Percentiles rank a stretch among this genome's conserved stretches.
Evolutionary conservation across 2,329 filamentous ascomycete genomes (phyloP).

Genomic region (Aspergillus luchuensis): DNA sequence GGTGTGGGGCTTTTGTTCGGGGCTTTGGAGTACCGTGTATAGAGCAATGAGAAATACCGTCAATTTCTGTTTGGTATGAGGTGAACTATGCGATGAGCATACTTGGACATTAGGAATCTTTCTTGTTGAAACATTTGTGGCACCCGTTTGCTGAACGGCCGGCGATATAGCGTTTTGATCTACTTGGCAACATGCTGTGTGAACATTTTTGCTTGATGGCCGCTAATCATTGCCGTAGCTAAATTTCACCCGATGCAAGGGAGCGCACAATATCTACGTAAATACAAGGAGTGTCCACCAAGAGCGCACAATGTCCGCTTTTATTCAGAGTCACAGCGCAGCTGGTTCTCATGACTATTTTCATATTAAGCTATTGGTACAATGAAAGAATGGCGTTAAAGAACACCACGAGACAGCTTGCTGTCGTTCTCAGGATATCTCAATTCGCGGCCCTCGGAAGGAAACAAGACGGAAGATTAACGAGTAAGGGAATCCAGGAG

Average conservation of each 20-base stretch:
- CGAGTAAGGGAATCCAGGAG: neutral
- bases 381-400: neutral
- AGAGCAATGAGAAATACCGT: too few relatives aligned
- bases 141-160: too few relatives aligned
- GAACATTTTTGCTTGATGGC: too few relatives aligned
- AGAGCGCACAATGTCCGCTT: neutral
- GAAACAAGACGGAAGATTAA: neutral
- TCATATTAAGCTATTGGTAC: neutral
- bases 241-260: neutral
- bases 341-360: neutral
- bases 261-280: neutral
- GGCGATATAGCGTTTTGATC: too few relatives aligned
- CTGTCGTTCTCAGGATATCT: neutral
- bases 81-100: too few relatives aligned
- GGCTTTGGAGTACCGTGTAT: too few relatives aligned
- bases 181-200: too few relatives aligned
- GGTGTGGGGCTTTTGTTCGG: too few relatives aligned
- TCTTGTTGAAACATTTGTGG: too few relatives aligned
- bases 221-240: neutral
- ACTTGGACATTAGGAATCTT: too few relatives aligned
- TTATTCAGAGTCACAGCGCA: neutral
- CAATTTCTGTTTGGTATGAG: too few relatives aligned
- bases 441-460: neutral
- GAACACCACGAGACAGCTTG: neutral
- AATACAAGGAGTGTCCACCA: neutral